Evolutionary conservation across 768 basidiomycete genomes (phyloP).

Genomic region (Podaxis pistillaris): DNA sequence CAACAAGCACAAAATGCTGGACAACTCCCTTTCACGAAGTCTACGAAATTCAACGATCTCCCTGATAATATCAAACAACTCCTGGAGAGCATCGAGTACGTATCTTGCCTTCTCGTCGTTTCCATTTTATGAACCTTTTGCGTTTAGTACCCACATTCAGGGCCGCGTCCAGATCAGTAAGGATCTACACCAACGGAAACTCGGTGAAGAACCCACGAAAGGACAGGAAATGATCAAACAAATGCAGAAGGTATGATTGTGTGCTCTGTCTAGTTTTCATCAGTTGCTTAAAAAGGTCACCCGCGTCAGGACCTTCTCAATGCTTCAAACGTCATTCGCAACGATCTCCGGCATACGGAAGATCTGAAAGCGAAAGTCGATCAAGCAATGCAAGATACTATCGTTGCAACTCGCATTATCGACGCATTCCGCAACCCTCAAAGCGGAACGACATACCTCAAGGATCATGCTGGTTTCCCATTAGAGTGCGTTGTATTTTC

Average conservation of each 20-base stretch:
- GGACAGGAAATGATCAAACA: slow-evolving; percentile 66
- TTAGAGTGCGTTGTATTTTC: slow-evolving; percentile 55
- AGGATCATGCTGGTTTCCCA: slow-evolving; percentile 80
- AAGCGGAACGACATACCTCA: slow-evolving; percentile 65
- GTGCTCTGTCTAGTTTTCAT: background rate
- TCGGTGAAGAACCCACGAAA: slow-evolving; percentile 72
- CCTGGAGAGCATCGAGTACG: slow-evolving; percentile 74
- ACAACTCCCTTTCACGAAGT: slow-evolving; percentile 40
- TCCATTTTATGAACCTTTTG: slow-evolving; percentile 14
- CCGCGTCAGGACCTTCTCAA: slow-evolving; percentile 59
- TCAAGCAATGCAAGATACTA: slow-evolving; percentile 77
- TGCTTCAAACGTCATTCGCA: slow-evolving; percentile 58
- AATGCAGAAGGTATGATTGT: slow-evolving; percentile 56
- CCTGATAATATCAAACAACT: slow-evolving; percentile 64
- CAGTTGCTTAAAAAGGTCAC: background rate
- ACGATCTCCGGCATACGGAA: slow-evolving; percentile 63
- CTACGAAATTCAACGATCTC: slow-evolving; percentile 82
- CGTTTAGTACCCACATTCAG: slow-evolving; percentile 62
- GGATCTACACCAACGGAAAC: slow-evolving; percentile 71
- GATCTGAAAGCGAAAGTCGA: slow-evolving; percentile 77
- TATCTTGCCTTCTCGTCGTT: background rate
- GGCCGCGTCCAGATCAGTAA: slow-evolving; percentile 79
- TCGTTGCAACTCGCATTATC: slow-evolving; percentile 71
- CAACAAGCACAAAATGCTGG: slow-evolving; percentile 28
- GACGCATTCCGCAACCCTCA: slow-evolving; percentile 80